Conservation (phyloP, 345 rosid genomes). For the Aurinia saxatilis region DNA sequence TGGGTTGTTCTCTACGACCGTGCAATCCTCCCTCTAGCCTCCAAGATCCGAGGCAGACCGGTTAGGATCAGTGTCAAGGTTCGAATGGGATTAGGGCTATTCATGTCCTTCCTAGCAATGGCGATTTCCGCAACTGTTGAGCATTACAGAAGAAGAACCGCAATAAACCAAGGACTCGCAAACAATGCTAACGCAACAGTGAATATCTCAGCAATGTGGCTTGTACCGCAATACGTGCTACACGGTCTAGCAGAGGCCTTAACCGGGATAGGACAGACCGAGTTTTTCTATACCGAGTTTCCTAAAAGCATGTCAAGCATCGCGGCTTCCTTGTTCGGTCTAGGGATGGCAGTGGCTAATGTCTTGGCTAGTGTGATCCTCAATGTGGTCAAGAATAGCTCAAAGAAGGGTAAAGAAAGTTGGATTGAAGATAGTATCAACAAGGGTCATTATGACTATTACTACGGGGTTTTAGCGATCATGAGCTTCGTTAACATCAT, state of each 20-base stretch:
- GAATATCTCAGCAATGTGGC: constrained; percentile 78
- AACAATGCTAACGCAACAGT: constrained; percentile 33
- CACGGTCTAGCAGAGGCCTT: constrained; percentile 78
- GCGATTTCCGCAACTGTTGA: constrained; percentile 53
- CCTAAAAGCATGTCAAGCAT: constrained; percentile 80
- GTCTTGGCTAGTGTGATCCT: constrained; percentile 54
- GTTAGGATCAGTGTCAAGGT: constrained; percentile 41
- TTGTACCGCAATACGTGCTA: constrained; percentile 50
- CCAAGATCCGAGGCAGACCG: constrained; percentile 56
- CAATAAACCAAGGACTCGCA: constrained; percentile 43
- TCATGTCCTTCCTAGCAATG: constrained; percentile 53
- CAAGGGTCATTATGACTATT: constrained; percentile 64
- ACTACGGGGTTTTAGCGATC: constrained; percentile 65
- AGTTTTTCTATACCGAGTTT: constrained; percentile 69
- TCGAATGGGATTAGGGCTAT: constrained; percentile 70
- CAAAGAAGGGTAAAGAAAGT: constrained; percentile 38
- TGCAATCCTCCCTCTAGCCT: constrained; percentile 58
- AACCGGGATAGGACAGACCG: constrained; percentile 61
- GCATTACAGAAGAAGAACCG: constrained; percentile 49
- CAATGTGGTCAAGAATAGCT: constrained; percentile 34
- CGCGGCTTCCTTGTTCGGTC: constrained; percentile 50
- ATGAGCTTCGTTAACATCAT: constrained; percentile 52
- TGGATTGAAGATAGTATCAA: constrained; percentile 74
- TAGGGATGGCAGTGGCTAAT: constrained; percentile 67
- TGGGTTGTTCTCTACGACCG: constrained; percentile 76